Conservation (phyloP, 2,329 filamentous ascomycete genomes). For the Amesomyces nigricolor region DNA sequence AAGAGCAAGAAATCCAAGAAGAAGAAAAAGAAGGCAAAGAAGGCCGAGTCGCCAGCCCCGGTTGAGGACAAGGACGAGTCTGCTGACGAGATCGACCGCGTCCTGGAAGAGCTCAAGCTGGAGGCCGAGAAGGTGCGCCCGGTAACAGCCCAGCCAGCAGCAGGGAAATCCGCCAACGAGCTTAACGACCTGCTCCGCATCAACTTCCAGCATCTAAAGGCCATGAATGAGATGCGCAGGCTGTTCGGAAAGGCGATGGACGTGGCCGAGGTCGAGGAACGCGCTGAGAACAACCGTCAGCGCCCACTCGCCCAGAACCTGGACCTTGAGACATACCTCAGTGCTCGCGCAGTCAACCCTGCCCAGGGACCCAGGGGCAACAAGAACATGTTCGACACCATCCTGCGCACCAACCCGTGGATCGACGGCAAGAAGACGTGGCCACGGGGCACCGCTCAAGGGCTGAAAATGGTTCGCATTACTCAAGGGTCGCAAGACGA, state of each 20-base stretch:
- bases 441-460: constrained; percentile 73
- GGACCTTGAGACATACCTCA: constrained; percentile 52
- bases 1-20: constrained; percentile 36
- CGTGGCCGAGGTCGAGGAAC: constrained; percentile 46
- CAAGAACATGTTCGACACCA: constrained; percentile 64
- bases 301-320: constrained; percentile 43
- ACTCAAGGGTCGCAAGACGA: constrained; percentile 38
- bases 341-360: constrained; percentile 14
- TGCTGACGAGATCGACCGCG: constrained; percentile 52
- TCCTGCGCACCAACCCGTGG: constrained; percentile 73
- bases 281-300: constrained; percentile 36
- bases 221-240: constrained; percentile 80
- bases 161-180: constrained; percentile 4
- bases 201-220: constrained; percentile 69
- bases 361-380: constrained; percentile 48
- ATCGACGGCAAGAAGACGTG: constrained; percentile 83
- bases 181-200: constrained; percentile 39
- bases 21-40: constrained; percentile 34
- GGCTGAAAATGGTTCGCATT: constrained; percentile 70
- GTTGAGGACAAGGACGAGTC: constrained; percentile 25
- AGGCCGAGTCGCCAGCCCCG: constrained; percentile 32
- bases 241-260: constrained; percentile 54
- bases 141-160: constrained; percentile 1
- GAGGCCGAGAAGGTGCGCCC: constrained; percentile 17
- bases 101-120: constrained; percentile 45